phyloP scores from a whole-genome alignment of 306 rosid species.

The Astragalus membranaceus region DNA sequence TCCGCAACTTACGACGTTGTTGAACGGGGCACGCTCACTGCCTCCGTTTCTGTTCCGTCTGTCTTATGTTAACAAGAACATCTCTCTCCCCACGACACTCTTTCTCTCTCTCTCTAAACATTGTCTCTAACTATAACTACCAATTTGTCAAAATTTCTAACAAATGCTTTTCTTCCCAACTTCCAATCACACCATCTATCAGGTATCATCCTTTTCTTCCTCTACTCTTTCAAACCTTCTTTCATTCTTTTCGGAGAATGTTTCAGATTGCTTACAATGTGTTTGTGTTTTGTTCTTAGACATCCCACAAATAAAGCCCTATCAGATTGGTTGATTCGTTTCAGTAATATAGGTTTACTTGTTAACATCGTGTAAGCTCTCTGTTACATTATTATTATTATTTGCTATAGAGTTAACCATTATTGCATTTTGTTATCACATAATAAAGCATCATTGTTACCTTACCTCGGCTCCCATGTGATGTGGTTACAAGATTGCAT shows the following conservation, averaged over 20 bases:
- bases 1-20: slow-evolving; percentile 33
- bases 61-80: neutral
- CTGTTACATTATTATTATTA: neutral
- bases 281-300: neutral
- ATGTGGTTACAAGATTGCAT: neutral
- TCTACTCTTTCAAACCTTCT: neutral
- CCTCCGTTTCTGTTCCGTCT: too few species aligned
- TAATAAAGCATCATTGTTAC: neutral
- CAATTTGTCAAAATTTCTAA: neutral
- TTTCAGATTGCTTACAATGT: neutral
- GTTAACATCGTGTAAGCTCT: neutral
- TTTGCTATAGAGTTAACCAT: neutral
- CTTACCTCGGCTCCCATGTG: neutral
- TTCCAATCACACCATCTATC: slow-evolving; percentile 11
- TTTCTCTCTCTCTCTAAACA: neutral
- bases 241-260: neutral
- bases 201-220: slow-evolving; percentile 16
- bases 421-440: neutral
- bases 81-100: neutral
- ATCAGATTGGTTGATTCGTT: neutral
- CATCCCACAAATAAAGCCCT: neutral
- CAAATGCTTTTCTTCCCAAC: slow-evolving; percentile 31
- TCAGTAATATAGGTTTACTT: neutral
- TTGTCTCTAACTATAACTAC: neutral
- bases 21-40: slow-evolving; percentile 10